These are phyloP conservation scores for Hirsutella thompsonii DNA, from an alignment of 2,329 filamentous ascomycete genomes.

Conservation along the genomic window DNA sequence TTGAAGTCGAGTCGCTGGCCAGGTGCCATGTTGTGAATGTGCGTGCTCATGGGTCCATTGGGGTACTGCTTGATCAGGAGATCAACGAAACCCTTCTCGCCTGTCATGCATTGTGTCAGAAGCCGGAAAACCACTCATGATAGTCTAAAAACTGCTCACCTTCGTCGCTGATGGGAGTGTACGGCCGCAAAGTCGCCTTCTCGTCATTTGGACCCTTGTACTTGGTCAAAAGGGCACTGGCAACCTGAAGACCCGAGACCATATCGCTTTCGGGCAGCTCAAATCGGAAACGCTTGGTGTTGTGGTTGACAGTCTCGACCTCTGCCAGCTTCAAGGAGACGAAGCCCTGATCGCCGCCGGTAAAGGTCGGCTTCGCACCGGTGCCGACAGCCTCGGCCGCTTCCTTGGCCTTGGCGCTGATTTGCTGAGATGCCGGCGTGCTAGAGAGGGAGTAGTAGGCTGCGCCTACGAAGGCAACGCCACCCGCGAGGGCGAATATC, in stretches of 20 bases:
- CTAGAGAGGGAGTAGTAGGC: slow-evolving; percentile 43
- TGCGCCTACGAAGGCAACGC: slow-evolving; percentile 42
- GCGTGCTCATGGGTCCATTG: slow-evolving; percentile 78
- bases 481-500: slow-evolving; percentile 48
- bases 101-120: slow-evolving; percentile 26
- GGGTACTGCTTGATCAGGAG: slow-evolving; percentile 89
- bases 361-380: slow-evolving; percentile 44
- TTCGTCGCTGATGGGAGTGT: slow-evolving; percentile 86
- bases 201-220: slow-evolving; percentile 72
- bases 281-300: slow-evolving; percentile 89
- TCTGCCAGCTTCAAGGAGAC: slow-evolving; percentile 67
- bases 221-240: slow-evolving; percentile 85
- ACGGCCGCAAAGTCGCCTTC: slow-evolving; percentile 82
- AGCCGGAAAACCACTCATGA: too few relatives aligned
- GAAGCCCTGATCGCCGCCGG: slow-evolving; percentile 82
- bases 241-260: slow-evolving; percentile 68
- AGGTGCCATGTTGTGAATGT: slow-evolving; percentile 71
- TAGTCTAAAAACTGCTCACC: too few relatives aligned
- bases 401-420: slow-evolving; percentile 38
- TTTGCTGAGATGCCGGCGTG: slow-evolving; percentile 40
- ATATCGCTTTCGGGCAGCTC: slow-evolving; percentile 71
- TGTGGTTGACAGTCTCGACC: slow-evolving; percentile 75
- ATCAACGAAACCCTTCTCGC: slow-evolving; percentile 67
- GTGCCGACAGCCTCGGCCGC: slow-evolving; percentile 22
- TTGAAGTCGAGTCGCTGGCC: slow-evolving; percentile 84